Evolutionary conservation across 148 eudicot species (phyloP).

Genomic region (Amaranthus cruentus): DNA sequence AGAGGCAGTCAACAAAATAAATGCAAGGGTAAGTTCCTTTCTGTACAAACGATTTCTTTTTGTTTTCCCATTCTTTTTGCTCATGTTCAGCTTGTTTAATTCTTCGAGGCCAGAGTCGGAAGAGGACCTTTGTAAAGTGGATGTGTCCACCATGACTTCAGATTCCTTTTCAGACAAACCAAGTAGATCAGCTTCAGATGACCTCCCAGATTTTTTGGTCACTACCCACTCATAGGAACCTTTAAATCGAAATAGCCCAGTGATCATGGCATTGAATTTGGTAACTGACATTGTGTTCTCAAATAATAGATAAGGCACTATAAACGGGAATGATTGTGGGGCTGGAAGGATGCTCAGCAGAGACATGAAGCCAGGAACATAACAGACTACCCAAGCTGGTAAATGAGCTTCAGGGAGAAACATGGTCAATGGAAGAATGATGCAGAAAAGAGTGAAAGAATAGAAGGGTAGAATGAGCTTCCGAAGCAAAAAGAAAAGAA

Average conservation of each 20-base stretch:
- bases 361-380: constrained; percentile 86
- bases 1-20: constrained; percentile 76
- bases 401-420: constrained; percentile 89
- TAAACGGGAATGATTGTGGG: constrained; percentile 80
- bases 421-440: constrained; percentile 88
- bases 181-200: constrained; percentile 78
- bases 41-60: constrained; percentile 72
- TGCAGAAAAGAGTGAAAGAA: constrained; percentile 90
- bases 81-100: constrained; percentile 49
- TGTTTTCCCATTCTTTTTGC: constrained; percentile 41
- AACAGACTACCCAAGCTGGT: constrained; percentile 88
- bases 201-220: constrained; percentile 83
- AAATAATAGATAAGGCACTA: constrained; percentile 76
- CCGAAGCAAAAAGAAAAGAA: constrained; percentile 81
- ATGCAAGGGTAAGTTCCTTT: constrained; percentile 83
- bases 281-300: constrained; percentile 97
- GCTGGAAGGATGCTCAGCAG: constrained; percentile 77
- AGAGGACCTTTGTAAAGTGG: constrained; percentile 38
- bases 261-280: constrained; percentile 87
- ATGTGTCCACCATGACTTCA: constrained; percentile 24
- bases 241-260: constrained; percentile 73
- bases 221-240: constrained; percentile 90
- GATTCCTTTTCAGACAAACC: constrained; percentile 58
- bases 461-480: constrained; percentile 89
- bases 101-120: constrained; percentile 79